Conservation (phyloP, 495 filamentous ascomycete genomes). For the Trichocladium uniseriatum region DNA sequence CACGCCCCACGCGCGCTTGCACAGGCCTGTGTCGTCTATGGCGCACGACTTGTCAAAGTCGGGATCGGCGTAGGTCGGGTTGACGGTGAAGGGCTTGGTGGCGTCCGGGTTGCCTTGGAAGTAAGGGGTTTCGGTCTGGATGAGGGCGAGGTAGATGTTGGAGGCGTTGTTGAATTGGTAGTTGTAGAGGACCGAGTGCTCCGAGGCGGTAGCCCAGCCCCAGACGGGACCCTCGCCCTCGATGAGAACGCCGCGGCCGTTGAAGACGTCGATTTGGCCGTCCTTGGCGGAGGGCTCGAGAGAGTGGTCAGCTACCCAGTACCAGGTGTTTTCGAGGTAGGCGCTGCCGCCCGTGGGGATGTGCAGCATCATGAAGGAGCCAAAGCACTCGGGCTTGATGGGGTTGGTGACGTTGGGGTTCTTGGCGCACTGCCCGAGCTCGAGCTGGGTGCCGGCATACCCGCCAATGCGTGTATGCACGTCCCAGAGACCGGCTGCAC, state of each 20-base stretch:
- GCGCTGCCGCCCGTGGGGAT: constrained; percentile 58
- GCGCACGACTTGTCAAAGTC: constrained; percentile 57
- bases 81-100: constrained; percentile 54
- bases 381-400: constrained; percentile 52
- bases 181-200: constrained; percentile 83
- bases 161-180: constrained; percentile 75
- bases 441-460: constrained; percentile 67
- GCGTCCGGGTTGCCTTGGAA: constrained; percentile 79
- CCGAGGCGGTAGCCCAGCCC: constrained; percentile 71
- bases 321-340: constrained; percentile 90
- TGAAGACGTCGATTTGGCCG: constrained; percentile 88
- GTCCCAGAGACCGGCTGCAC: constrained; percentile 79
- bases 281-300: constrained; percentile 67
- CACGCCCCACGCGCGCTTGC: constrained; percentile 78
- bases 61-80: constrained; percentile 61
- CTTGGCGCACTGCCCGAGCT: constrained; percentile 67
- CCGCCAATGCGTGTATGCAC: constrained; percentile 84
- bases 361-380: constrained; percentile 75
- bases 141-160: constrained; percentile 75
- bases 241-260: constrained; percentile 75
- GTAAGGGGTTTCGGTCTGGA: constrained; percentile 91
- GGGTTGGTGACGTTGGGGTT: constrained; percentile 50
- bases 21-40: constrained; percentile 44
- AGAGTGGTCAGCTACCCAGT: constrained; percentile 91
- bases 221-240: constrained; percentile 57